Conservation (phyloP, 768 basidiomycete genomes). For the Trametes maxima region DNA sequence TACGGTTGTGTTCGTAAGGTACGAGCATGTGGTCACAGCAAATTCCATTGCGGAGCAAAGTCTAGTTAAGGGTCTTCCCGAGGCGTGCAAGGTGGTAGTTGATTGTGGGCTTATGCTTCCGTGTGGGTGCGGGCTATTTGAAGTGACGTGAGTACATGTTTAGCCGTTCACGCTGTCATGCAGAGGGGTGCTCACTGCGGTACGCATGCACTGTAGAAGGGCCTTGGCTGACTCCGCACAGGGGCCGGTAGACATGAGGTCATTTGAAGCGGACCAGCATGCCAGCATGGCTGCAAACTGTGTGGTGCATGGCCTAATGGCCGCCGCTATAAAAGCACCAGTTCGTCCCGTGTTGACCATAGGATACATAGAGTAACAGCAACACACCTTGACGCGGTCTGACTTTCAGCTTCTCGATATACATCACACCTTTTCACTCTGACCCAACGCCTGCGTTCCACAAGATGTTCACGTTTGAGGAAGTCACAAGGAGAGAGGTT, state of each 20-base stretch:
- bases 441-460: constrained; percentile 1
- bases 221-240: constrained; percentile 64
- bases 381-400: constrained; percentile 70
- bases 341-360: constrained; percentile 15
- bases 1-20: too few relatives aligned
- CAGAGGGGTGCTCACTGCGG: constrained; percentile 57
- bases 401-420: constrained; percentile 81
- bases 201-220: constrained; percentile 83
- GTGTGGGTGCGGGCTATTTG: constrained; percentile 65
- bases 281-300: constrained; percentile 80
- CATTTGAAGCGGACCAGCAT: constrained; percentile 80
- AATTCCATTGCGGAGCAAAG: too few relatives aligned
- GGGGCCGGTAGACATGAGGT: constrained; percentile 52
- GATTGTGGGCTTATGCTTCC: constrained; percentile 73
- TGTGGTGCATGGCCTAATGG: constrained; percentile 59
- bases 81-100: constrained; percentile 89
- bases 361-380: too few relatives aligned
- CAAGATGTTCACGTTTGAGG: neutral
- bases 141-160: constrained; percentile 3
- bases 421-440: constrained; percentile 34
- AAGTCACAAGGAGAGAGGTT: neutral
- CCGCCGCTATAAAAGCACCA: constrained; percentile 39
- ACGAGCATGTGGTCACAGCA: too few relatives aligned
- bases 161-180: neutral
- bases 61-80: constrained; percentile 72